Conservation (phyloP, 2,329 filamentous ascomycete species). For the Gaeumannomyces tritici region DNA sequence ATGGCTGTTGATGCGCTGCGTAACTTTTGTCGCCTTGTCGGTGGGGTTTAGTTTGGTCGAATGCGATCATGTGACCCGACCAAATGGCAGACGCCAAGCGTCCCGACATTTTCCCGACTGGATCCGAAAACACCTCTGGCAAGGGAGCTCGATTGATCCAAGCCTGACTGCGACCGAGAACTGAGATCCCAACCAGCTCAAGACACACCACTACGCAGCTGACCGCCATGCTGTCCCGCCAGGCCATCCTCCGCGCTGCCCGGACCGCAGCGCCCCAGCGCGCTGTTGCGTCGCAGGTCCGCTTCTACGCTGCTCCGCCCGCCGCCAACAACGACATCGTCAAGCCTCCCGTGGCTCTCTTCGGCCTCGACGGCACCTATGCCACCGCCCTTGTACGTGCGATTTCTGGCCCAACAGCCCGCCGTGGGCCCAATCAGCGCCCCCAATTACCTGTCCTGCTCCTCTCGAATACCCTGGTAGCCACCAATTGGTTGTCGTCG, state of each 20-base stretch:
- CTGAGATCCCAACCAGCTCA: background rate
- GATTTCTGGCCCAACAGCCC: background rate
- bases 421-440: background rate
- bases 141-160: background rate
- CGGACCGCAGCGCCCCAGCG: slow-evolving; percentile 49
- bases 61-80: background rate
- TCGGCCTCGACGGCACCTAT: slow-evolving; percentile 96
- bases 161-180: background rate
- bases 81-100: background rate
- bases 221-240: slow-evolving; percentile 49
- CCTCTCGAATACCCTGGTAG: background rate
- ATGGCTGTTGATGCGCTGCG: background rate
- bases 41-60: background rate
- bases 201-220: slow-evolving; percentile 4
- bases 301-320: slow-evolving; percentile 69
- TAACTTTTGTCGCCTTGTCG: too few relatives aligned
- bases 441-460: background rate
- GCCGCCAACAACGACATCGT: slow-evolving; percentile 52
- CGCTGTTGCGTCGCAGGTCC: slow-evolving; percentile 52
- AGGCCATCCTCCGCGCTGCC: slow-evolving; percentile 44
- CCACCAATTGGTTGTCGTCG: background rate
- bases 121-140: slow-evolving; percentile 1
- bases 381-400: slow-evolving; percentile 88
- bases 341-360: slow-evolving; percentile 84
- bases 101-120: background rate